These are phyloP conservation scores for Cajanus cajan DNA, from an alignment of 306 rosid species.

Conservation along the genomic window DNA sequence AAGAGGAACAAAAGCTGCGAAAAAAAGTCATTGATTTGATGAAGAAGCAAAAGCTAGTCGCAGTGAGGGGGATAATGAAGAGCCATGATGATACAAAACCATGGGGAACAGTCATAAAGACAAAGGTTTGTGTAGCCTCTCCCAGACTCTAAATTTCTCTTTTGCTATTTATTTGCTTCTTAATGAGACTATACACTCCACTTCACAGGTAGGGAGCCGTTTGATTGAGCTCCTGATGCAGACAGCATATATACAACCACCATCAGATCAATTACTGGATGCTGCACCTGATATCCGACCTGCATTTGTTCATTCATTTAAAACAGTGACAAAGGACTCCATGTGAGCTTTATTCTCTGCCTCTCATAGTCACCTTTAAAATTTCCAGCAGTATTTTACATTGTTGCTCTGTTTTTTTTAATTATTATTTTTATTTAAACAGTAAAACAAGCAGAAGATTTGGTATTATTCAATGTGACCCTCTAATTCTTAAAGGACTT, in stretches of 20 bases:
- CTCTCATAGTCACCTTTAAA: constrained; percentile 8
- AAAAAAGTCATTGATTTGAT: constrained; percentile 75
- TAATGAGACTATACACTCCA: not conserved
- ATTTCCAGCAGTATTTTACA: constrained; percentile 20
- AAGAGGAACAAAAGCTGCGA: constrained; percentile 66
- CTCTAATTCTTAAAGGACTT: constrained; percentile 80
- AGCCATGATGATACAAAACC: constrained; percentile 52
- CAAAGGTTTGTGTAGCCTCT: constrained; percentile 58
- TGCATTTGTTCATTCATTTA: constrained; percentile 75
- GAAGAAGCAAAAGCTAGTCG: constrained; percentile 67
- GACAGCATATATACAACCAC: constrained; percentile 90
- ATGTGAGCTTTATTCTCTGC: constrained; percentile 49
- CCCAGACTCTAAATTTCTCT: constrained; percentile 14
- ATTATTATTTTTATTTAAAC: constrained; percentile 16
- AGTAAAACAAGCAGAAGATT: constrained; percentile 58
- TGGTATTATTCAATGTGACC: constrained; percentile 83
- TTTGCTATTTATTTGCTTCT: constrained; percentile 23
- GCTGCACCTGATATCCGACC: constrained; percentile 79
- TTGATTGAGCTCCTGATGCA: constrained; percentile 74
- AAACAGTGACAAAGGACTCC: constrained; percentile 41
- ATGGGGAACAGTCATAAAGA: constrained; percentile 68
- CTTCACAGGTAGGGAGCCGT: constrained; percentile 84
- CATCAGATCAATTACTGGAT: constrained; percentile 62
- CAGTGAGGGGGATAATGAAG: constrained; percentile 56
- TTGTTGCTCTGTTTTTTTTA: constrained; percentile 7